Conservation (phyloP, 805 yeast species). For the Clavispora carvajalis region DNA sequence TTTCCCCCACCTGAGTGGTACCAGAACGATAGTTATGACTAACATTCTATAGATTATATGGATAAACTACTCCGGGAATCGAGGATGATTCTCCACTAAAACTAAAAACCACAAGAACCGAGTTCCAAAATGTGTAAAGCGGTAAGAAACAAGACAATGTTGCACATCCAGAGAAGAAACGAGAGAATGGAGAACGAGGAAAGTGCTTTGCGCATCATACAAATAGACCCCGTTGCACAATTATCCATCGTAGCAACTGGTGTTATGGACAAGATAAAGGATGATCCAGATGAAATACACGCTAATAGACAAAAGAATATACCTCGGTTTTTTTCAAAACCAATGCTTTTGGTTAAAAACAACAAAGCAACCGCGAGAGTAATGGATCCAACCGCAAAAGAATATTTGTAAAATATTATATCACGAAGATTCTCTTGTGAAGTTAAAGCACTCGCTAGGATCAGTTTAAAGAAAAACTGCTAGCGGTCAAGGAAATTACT, state of each 20-base stretch:
- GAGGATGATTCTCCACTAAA: too few relatives aligned
- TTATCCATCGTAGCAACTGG: slow-evolving; percentile 20
- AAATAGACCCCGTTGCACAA: slow-evolving; percentile 18
- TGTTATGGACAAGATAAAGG: slow-evolving; percentile 28
- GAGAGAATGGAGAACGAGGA: slow-evolving; percentile 35
- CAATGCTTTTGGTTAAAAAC: slow-evolving; percentile 32
- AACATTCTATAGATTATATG: not conserved
- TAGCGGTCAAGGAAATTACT: slow-evolving; percentile 26
- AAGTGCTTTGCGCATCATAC: slow-evolving; percentile 30
- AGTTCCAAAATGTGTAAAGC: slow-evolving; percentile 34
- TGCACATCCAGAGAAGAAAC: slow-evolving; percentile 34
- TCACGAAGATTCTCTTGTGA: slow-evolving; percentile 20
- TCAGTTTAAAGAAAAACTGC: slow-evolving; percentile 25
- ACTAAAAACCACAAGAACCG: too few relatives aligned
- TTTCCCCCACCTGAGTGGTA: slow-evolving; percentile 7
- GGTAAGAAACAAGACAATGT: slow-evolving; percentile 33
- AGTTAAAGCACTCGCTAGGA: slow-evolving; percentile 21
- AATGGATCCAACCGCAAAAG: slow-evolving; percentile 32
- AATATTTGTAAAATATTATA: slow-evolving; percentile 28
- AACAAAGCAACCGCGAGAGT: slow-evolving; percentile 29
- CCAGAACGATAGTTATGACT: not conserved
- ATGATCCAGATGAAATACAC: slow-evolving; percentile 27
- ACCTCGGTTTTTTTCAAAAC: slow-evolving; percentile 36
- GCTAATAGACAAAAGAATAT: slow-evolving; percentile 35
- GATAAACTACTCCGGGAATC: not conserved